Evolutionary conservation across 1,284 basidiomycete species (phyloP), one percentile per base, ranked within the genome.

Genomic region (Ustilago trichophora): DNA sequence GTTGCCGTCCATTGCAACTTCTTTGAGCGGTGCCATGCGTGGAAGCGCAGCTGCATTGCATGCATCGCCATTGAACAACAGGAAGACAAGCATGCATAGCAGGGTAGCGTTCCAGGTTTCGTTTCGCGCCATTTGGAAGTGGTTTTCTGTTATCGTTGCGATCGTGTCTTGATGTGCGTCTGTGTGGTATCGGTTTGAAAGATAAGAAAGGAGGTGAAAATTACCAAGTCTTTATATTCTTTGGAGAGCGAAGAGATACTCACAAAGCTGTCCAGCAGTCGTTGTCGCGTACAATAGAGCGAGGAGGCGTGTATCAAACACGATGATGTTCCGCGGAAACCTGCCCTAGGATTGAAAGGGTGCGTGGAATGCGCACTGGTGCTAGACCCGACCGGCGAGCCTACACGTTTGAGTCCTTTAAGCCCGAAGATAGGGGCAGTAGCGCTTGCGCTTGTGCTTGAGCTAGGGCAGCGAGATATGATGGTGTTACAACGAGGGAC

Each of bases 361-460:
- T n/a, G n/a, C n/a, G n/a, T n/a, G 16, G 25, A 16, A n/a, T 34
- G 32, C 15, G 15, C n/a, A 10, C 15, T 15, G 12, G 16, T 19
- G 25, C 24, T 47, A 21, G 16, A 32, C 59, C 51, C 59, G 48
- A 48, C 52, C 53, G 11, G 59, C 59, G 59, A 63, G 52, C 19
- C 15, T 44, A 27, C 33, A 6, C 12, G 15, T 33, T 10, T 25
- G 11, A 13, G n/a, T n/a, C n/a, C n/a, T n/a, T n/a, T n/a, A n/a
- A n/a, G n/a, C n/a, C n/a, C n/a, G n/a, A n/a, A n/a, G n/a, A n/a
- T n/a, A n/a, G n/a, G n/a, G n/a, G n/a, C n/a, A n/a, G n/a, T n/a
- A n/a, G n/a, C n/a, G n/a, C n/a, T n/a, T 34, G 33, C 37, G 29
- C 37, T 25, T 25, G 37, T 26, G 19, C 21, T n/a, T 15, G 37